Base-by-base conservation (phyloP, 2,329 filamentous ascomycete genomes). In the Septoria petroselini region DNA sequence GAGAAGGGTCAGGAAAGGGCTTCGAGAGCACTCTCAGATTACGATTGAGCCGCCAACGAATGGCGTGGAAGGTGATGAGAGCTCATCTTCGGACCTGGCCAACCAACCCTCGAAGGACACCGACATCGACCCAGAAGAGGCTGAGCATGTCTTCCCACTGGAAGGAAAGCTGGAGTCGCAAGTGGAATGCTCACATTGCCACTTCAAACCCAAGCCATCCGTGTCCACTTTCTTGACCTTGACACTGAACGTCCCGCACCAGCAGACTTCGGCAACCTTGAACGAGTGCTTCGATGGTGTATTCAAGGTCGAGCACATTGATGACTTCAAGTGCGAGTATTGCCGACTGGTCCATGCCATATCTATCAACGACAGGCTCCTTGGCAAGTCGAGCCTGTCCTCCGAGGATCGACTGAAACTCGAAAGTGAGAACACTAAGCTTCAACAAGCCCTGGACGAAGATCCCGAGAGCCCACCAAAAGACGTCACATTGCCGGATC, bases 271-370 rank as follows among this genome's bases (percentile, higher is more conserved):
- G 2, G 91, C 91, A 0, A 85, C 88, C 0, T 77, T 98, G 12
- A 90, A 86, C 64, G 78, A 83, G 7, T 98, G 93, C 69, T 93
- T 98, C 62, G 93, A 98, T 63, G 87, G 87, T 33, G 85, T 96
- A 70, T 84, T 98, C 59, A 95, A 95, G 71, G 89, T 88, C 0
- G 93, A 98, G 69, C 86, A 90, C 66, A 96, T 98, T 58, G 91
- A 97, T 56, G 93, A 95, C 67, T 98, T 94, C 75, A 91, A 88
- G 60, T 98, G 93, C 72, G 93, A 96, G 62, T 87, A 84, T 70
- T 98, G 93, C 65, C 83, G 90, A 17, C 76, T 98, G n/a, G 71
- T 88, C 35, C 86, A 95, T 67, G 90, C 90, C 3, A 72, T 88
- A 45, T 75, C 82, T 23, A 70, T 78, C 42, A 80, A 88, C 56